Evolutionary conservation across 805 yeast species (phyloP).

Genomic region (Saccharomyces kudriavzevii): DNA sequence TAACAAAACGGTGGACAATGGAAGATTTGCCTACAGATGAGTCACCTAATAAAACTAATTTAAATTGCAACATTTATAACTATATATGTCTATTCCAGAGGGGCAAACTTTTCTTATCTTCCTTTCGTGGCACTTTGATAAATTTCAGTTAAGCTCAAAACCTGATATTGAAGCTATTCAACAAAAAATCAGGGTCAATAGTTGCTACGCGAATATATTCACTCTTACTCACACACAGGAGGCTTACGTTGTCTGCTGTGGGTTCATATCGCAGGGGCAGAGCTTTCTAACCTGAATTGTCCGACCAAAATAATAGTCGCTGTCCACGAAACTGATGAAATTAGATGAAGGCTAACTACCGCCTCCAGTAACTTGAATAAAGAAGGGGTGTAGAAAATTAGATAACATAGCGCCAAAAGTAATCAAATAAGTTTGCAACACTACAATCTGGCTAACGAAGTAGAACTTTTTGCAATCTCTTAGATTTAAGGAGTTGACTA

Average conservation of each 20-base stretch:
- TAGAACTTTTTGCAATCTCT: too few relatives aligned
- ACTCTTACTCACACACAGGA: neutral
- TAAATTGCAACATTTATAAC: slow-evolving; percentile 40
- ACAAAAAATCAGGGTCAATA: neutral
- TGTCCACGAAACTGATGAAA: neutral
- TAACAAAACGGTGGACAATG: slow-evolving; percentile 71
- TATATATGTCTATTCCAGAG: neutral
- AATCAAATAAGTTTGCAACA: neutral
- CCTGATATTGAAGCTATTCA: neutral
- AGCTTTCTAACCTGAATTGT: neutral
- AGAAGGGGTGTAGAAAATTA: neutral
- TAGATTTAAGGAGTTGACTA: too few relatives aligned
- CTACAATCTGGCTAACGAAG: too few relatives aligned
- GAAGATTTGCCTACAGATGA: slow-evolving; percentile 81
- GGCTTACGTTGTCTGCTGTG: too few relatives aligned
- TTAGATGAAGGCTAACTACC: neutral
- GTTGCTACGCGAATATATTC: neutral
- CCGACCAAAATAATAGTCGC: neutral
- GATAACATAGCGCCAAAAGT: neutral
- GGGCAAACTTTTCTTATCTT: neutral
- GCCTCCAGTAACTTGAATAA: neutral
- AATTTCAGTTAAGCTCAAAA: neutral
- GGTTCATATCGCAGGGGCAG: neutral
- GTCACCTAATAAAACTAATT: slow-evolving; percentile 70
- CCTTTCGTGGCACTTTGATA: neutral